phyloP scores from a whole-genome alignment of 257 asterid species.

The Mentha longifolia region DNA sequence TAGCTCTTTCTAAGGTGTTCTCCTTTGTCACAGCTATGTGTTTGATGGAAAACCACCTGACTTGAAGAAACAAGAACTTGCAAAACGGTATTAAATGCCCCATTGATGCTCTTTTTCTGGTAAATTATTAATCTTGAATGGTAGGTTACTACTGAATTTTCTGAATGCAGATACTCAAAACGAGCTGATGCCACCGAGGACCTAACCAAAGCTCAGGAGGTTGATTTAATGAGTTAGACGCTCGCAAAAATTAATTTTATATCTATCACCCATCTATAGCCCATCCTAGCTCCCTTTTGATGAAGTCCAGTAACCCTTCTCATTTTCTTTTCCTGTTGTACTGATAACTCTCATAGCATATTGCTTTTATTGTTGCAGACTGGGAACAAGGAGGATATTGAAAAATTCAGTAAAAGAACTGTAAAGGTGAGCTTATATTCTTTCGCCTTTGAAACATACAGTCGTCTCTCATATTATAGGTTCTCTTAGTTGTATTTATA shows the following conservation, averaged over 20 bases:
- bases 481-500: conserved; percentile 31
- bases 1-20: conserved; percentile 18
- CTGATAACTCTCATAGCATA: conserved; percentile 21
- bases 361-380: conserved; percentile 49
- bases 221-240: conserved; percentile 32
- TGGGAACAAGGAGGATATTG: conserved; percentile 89
- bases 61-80: conserved; percentile 93
- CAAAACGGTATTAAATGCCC: conserved; percentile 73
- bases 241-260: conserved; percentile 12
- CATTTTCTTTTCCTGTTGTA: conserved; percentile 11
- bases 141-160: conserved; percentile 17
- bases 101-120: conserved; percentile 24
- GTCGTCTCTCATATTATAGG: conserved; percentile 7
- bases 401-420: conserved; percentile 95
- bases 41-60: conserved; percentile 98
- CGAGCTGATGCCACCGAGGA: conserved; percentile 92
- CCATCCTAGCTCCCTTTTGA: conserved; percentile 6
- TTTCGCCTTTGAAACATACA: conserved; percentile 21
- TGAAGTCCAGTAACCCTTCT: neutral
- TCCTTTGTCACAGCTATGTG: conserved; percentile 65
- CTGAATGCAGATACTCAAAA: conserved; percentile 70
- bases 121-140: conserved; percentile 24
- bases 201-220: conserved; percentile 81
- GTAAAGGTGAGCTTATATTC: conserved; percentile 69
- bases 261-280: conserved; percentile 2